A percentile compares a stretch with the other conserved stretches of the same genome.
phyloP scores from a whole-genome alignment of 2,329 filamentous ascomycete genomes.

The Cercospora sesami region DNA sequence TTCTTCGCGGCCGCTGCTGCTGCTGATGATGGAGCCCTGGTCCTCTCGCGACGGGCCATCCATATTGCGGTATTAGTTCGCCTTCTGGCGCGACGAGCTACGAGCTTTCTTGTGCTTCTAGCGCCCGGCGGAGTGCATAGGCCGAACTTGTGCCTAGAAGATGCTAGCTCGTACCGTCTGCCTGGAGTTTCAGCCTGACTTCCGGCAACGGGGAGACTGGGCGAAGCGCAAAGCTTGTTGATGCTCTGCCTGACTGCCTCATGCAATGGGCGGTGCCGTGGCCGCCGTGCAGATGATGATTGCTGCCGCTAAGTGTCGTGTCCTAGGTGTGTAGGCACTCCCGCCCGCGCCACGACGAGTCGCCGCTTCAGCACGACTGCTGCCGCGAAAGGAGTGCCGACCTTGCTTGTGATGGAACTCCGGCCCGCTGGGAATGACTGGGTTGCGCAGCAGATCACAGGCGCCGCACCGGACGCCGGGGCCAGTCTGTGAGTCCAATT shows the following conservation, averaged over 20 bases:
- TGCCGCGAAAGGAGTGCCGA: slow-evolving; percentile 5
- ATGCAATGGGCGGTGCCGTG: slow-evolving; percentile 1
- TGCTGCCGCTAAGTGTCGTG: neutral
- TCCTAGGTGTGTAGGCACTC: neutral
- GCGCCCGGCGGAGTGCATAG: slow-evolving; percentile 10
- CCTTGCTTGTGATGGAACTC: slow-evolving; percentile 6
- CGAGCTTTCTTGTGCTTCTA: slow-evolving; percentile 10
- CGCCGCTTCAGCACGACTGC: neutral
- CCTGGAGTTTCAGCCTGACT: neutral
- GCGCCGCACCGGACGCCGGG: neutral
- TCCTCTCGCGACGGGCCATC: neutral
- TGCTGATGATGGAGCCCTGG: neutral
- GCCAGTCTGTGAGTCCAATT: neutral
- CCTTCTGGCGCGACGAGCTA: slow-evolving; percentile 11
- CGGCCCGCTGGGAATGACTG: slow-evolving; percentile 2
- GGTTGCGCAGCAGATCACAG: neutral
- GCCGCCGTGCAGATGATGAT: neutral
- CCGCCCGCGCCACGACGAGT: neutral
- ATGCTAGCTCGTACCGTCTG: neutral
- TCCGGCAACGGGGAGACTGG: slow-evolving; percentile 10
- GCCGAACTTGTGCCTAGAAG: slow-evolving; percentile 9
- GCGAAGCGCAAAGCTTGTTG: slow-evolving; percentile 10
- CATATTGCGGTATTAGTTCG: neutral
- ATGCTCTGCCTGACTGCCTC: neutral
- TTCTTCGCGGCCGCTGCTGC: neutral